phyloP scores from a whole-genome alignment of 345 rosid species.

The Moringa oleifera region DNA sequence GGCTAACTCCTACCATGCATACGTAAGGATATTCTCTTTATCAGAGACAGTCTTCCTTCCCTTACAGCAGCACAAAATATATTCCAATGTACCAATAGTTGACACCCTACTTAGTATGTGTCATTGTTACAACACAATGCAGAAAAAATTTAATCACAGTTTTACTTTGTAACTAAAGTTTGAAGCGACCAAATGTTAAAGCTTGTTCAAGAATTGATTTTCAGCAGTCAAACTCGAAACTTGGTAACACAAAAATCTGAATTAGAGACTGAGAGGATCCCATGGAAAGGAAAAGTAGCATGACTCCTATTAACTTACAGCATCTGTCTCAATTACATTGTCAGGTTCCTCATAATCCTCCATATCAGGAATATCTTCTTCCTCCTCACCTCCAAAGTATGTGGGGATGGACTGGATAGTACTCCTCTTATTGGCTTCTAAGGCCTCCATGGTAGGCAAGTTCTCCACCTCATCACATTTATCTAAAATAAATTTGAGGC shows the following conservation, averaged over 20 bases:
- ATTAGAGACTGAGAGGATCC: neutral
- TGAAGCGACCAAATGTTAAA: neutral
- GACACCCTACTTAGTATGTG: neutral
- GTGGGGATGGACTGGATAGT: conserved; percentile 64
- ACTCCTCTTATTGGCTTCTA: conserved; percentile 52
- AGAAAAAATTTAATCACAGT: neutral
- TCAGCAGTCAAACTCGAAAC: no score
- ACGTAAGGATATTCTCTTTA: no score
- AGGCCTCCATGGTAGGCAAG: conserved; percentile 84
- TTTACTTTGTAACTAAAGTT: neutral
- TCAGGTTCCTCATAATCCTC: conserved; percentile 77
- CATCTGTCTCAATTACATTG: conserved; percentile 66
- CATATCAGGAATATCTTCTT: conserved; percentile 94
- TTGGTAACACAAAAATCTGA: neutral
- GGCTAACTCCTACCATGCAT: no score
- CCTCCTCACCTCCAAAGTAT: conserved; percentile 80
- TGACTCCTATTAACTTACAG: conserved; percentile 34
- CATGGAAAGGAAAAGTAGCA: neutral
- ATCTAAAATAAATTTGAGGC: conserved; percentile 28
- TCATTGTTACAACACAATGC: neutral
- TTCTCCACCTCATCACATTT: conserved; percentile 68
- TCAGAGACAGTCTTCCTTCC: no score
- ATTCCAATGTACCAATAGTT: neutral
- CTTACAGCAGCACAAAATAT: no score
- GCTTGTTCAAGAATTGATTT: no score